Percentiles rank a stretch among this genome's conserved stretches.
Conservation (phyloP, 2,329 filamentous ascomycete genomes). For the Penicillium fuscoglaucum region DNA sequence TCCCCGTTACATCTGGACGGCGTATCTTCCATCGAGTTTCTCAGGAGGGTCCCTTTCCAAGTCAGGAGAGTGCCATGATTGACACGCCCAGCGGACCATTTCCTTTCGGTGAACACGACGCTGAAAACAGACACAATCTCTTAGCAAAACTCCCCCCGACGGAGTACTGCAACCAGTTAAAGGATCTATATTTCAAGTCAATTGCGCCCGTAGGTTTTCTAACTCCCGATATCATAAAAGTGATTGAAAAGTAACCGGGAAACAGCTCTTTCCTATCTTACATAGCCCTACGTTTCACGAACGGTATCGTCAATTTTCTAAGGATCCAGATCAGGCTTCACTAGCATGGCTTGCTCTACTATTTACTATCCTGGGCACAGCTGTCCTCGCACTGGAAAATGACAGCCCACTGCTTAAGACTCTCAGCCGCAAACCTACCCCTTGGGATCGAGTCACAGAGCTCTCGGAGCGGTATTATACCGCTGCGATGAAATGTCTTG, state of each 20-base stretch:
- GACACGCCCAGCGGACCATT: not conserved
- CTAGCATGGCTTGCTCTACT: slow-evolving; percentile 27
- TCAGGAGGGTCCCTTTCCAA: not conserved
- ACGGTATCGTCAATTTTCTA: slow-evolving; percentile 25
- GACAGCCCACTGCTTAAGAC: slow-evolving; percentile 25
- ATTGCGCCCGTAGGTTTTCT: not conserved
- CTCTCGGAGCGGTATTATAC: slow-evolving; percentile 29
- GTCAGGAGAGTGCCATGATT: not conserved
- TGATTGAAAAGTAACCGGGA: not conserved
- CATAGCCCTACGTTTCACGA: slow-evolving; percentile 31
- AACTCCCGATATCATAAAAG: not conserved
- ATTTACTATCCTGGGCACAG: slow-evolving; percentile 20
- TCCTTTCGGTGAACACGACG: not conserved
- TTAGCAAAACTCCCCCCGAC: not conserved
- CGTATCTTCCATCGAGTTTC: not conserved
- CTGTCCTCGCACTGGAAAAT: slow-evolving; percentile 27
- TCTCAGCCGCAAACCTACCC: slow-evolving; percentile 23
- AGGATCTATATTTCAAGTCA: not conserved
- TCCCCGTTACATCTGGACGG: not conserved
- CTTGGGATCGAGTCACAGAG: slow-evolving; percentile 21
- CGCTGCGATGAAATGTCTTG: slow-evolving; percentile 32
- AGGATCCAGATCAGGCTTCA: slow-evolving; percentile 21
- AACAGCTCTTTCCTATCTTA: slow-evolving; percentile 29
- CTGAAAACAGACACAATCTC: not conserved
- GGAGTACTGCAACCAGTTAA: not conserved